A percentile compares a stretch with the other conserved stretches of the same genome.
phyloP scores from a whole-genome alignment of 1,139 yeast genomes.

The Eremothecium gossypii region DNA sequence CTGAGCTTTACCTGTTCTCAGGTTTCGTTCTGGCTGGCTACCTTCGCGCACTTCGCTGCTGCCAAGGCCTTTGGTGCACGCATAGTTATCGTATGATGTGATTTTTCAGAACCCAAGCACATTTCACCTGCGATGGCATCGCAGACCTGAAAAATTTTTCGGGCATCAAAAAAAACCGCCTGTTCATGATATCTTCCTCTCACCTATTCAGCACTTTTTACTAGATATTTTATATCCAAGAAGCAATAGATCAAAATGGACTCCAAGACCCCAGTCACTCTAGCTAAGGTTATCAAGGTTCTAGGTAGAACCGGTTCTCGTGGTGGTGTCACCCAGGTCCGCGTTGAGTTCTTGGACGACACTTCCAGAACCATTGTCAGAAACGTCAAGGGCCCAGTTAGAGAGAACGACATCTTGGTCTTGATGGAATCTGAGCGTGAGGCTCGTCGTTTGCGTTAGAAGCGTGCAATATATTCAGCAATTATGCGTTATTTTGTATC shows the following conservation, averaged over 20 bases:
- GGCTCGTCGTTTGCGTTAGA: conserved; percentile 61
- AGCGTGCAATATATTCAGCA: neutral
- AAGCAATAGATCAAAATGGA: conserved; percentile 36
- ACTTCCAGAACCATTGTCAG: conserved; percentile 97
- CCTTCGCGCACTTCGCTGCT: neutral
- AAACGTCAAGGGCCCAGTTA: conserved; percentile 99
- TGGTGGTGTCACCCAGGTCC: conserved; percentile 99
- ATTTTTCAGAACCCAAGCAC: conserved; percentile 2
- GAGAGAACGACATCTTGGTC: conserved; percentile 98
- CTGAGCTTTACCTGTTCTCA: neutral
- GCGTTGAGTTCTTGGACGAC: conserved; percentile 99
- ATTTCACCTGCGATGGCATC: too few relatives aligned
- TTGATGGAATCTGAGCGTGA: conserved; percentile 99
- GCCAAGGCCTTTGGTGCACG: neutral
- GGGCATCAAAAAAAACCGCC: neutral
- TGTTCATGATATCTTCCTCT: neutral
- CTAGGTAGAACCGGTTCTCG: conserved; percentile 99
- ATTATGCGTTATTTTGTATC: neutral
- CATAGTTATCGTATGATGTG: neutral
- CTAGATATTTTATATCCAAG: neutral
- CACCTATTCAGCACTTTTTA: neutral
- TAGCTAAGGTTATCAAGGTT: conserved; percentile 99
- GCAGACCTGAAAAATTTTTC: neutral
- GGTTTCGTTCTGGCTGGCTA: neutral
- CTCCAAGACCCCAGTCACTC: conserved; percentile 93